These are phyloP conservation scores for Marsdenia floribunda DNA, from an alignment of 257 asterid species.

Conservation along the genomic window DNA sequence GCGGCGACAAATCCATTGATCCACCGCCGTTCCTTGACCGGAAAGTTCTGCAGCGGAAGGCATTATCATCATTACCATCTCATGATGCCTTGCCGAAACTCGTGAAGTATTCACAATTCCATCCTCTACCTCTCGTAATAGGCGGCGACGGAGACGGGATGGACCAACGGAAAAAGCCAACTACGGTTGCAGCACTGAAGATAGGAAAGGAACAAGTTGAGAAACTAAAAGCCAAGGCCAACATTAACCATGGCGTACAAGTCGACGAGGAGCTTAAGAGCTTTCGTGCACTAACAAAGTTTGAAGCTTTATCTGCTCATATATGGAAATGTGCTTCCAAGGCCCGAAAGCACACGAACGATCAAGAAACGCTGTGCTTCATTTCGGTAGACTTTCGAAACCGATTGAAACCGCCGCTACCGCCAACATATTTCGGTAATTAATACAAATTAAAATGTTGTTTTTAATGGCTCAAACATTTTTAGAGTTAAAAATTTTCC, in stretches of 20 bases:
- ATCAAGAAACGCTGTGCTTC: conserved; percentile 18
- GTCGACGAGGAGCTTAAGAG: too few species aligned
- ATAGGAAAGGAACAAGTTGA: background rate
- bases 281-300: conserved; percentile 3
- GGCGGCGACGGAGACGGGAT: too few species aligned
- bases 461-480: too few species aligned
- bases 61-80: too few species aligned
- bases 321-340: conserved; percentile 25
- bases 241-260: too few species aligned
- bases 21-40: conserved; percentile 19
- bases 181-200: too few species aligned
- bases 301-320: conserved; percentile 24
- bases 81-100: background rate
- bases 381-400: conserved; percentile 10
- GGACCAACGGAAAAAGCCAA: too few species aligned
- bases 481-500: too few species aligned
- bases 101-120: too few species aligned
- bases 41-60: background rate
- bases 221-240: background rate
- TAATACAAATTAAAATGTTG: too few species aligned
- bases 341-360: conserved; percentile 13
- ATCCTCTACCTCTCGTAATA: too few species aligned
- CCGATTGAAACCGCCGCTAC: conserved; percentile 22
- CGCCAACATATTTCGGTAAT: conserved; percentile 24
- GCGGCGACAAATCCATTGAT: too few species aligned